phyloP scores from a whole-genome alignment of 768 basidiomycete genomes.

The Trametes punicea region DNA sequence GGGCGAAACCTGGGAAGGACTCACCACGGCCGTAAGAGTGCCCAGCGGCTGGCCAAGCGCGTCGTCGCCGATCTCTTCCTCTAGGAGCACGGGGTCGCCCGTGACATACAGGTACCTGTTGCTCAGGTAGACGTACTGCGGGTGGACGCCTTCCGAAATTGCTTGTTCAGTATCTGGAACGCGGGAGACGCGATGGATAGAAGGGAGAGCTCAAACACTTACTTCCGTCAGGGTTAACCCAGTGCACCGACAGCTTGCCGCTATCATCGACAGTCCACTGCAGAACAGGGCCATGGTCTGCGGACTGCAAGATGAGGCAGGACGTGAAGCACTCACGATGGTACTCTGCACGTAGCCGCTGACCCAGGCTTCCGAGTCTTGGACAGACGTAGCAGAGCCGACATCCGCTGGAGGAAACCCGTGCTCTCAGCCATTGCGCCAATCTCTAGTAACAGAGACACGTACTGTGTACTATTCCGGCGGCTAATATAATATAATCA shows the following conservation, averaged over 20 bases:
- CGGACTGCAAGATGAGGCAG: no score
- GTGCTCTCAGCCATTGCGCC: no score
- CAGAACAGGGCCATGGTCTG: neutral
- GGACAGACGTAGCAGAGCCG: no score
- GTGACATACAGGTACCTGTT: conserved; percentile 17
- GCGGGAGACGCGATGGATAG: no score
- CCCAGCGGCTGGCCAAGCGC: no score
- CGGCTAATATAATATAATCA: no score
- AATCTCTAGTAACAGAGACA: no score
- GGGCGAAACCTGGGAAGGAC: neutral
- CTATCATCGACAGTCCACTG: conserved; percentile 17
- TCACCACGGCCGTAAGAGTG: conserved; percentile 14
- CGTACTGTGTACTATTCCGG: no score
- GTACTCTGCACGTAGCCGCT: no score
- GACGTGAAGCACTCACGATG: no score
- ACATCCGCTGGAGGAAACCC: no score
- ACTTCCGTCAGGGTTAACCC: conserved; percentile 26
- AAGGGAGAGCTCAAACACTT: neutral
- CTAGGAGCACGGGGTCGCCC: conserved; percentile 13
- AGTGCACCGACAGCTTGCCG: conserved; percentile 15
- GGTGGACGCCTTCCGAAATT: neutral
- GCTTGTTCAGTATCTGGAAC: neutral
- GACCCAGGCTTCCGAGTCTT: no score
- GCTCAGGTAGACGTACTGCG: conserved; percentile 5
- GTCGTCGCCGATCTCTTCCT: conserved; percentile 12